Percentiles rank a stretch among this genome's conserved stretches.
These are phyloP conservation scores for Colletotrichum sp. DNA, from an alignment of 2,329 filamentous ascomycete species.

Conservation along the genomic window DNA sequence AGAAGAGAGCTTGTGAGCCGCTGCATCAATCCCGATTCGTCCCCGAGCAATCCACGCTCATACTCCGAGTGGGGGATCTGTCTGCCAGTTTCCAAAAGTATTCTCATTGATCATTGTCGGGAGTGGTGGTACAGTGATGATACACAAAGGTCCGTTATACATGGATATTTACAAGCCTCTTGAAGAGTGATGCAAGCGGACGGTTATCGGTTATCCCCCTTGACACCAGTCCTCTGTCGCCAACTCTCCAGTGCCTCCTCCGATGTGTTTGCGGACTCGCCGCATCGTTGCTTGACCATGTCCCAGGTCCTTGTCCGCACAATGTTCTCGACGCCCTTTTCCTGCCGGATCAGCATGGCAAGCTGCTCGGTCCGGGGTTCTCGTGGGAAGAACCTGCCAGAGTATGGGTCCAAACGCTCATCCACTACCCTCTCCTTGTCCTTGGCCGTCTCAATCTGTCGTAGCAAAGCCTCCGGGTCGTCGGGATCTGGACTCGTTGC, in stretches of 20 bases:
- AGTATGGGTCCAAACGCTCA: constrained; percentile 92
- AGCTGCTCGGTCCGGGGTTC: constrained; percentile 84
- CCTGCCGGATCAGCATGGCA: constrained; percentile 74
- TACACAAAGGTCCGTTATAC: neutral
- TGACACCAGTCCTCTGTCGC: constrained; percentile 31
- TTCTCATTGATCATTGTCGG: neutral
- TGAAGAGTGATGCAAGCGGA: neutral
- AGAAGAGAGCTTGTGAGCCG: neutral
- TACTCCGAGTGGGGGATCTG: neutral
- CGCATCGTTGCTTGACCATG: constrained; percentile 77
- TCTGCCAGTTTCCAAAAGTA: neutral
- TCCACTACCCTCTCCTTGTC: constrained; percentile 79
- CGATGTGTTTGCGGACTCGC: constrained; percentile 61
- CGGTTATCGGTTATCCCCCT: neutral
- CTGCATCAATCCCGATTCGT: neutral
- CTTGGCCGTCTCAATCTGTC: constrained; percentile 72
- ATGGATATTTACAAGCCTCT: neutral
- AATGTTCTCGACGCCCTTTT: constrained; percentile 78
- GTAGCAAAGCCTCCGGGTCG: constrained; percentile 76
- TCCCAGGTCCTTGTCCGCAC: constrained; percentile 84
- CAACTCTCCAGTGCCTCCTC: constrained; percentile 70
- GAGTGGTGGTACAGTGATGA: neutral
- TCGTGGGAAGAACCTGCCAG: constrained; percentile 77
- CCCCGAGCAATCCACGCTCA: neutral
- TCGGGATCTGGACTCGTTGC: constrained; percentile 87